These are phyloP conservation scores for Dendrobium nobile DNA, from an alignment of 106 monocot species.

Conservation along the genomic window DNA sequence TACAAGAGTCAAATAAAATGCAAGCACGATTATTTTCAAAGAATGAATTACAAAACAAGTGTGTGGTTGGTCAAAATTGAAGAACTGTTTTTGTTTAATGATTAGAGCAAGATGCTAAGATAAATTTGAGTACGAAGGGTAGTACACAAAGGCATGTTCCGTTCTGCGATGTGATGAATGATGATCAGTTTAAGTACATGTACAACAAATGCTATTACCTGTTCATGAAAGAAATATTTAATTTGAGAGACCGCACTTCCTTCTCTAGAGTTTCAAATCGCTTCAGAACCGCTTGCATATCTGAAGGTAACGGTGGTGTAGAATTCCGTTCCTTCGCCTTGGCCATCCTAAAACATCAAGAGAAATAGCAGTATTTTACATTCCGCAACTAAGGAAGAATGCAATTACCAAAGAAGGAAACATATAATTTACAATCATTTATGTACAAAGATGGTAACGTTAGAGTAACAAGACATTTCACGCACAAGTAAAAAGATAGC, in stretches of 20 bases:
- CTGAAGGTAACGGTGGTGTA: slow-evolving; percentile 27
- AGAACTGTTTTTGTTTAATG: background rate
- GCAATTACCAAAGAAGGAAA: background rate
- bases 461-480: no score
- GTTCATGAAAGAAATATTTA: slow-evolving; percentile 52
- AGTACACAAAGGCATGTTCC: no score
- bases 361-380: background rate
- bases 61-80: no score
- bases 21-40: no score
- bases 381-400: background rate
- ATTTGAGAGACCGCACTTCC: slow-evolving; percentile 46
- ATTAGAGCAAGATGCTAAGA: background rate
- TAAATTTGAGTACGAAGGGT: background rate
- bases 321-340: slow-evolving; percentile 47
- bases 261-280: slow-evolving; percentile 42
- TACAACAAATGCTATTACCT: slow-evolving; percentile 15
- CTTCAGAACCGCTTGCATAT: slow-evolving; percentile 44
- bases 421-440: background rate
- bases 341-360: slow-evolving; percentile 28
- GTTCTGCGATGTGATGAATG: no score
- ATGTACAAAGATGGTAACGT: background rate
- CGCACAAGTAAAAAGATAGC: no score
- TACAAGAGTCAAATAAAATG: no score
- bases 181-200: no score
- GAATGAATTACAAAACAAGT: no score